phyloP scores from a whole-genome alignment of 1,139 yeast species.

The Yamadazyma friedrichii region DNA sequence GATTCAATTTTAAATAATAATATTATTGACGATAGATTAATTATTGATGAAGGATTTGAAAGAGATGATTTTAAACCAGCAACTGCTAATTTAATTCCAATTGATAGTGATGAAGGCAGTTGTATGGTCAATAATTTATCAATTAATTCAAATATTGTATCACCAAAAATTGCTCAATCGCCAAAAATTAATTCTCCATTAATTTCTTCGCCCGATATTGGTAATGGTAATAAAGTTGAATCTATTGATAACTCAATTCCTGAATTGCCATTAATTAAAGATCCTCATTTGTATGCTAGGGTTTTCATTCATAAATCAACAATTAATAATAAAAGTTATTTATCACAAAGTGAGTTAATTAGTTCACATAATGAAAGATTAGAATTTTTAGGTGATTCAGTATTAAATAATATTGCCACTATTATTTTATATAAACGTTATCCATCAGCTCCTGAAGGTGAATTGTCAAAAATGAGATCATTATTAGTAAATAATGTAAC shows the following conservation, averaged over 20 bases:
- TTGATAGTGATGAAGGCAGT: background rate
- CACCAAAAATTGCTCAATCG: background rate
- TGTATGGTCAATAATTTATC: background rate
- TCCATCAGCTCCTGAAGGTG: constrained; percentile 80
- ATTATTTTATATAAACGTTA: constrained; percentile 62
- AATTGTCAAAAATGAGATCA: constrained; percentile 68
- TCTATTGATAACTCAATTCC: constrained; percentile 38
- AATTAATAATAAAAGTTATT: constrained; percentile 56
- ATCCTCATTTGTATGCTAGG: constrained; percentile 57
- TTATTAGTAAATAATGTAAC: constrained; percentile 72
- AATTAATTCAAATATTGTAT: background rate
- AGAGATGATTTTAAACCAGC: background rate
- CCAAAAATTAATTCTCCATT: background rate
- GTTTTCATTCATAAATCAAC: constrained; percentile 84
- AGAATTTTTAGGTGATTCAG: constrained; percentile 92
- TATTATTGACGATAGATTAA: constrained; percentile 10
- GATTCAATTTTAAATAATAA: constrained; percentile 40
- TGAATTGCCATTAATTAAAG: constrained; percentile 63
- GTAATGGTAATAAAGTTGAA: background rate
- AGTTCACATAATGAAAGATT: constrained; percentile 81
- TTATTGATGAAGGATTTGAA: constrained; percentile 10
- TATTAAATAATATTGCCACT: constrained; percentile 72
- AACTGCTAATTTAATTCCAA: background rate
- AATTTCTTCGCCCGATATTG: background rate
- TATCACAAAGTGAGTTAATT: constrained; percentile 56